A percentile compares a stretch with the other conserved stretches of the same genome.
Evolutionary conservation across 495 filamentous ascomycete species (phyloP).

Genomic region (Tuber melanosporum): DNA sequence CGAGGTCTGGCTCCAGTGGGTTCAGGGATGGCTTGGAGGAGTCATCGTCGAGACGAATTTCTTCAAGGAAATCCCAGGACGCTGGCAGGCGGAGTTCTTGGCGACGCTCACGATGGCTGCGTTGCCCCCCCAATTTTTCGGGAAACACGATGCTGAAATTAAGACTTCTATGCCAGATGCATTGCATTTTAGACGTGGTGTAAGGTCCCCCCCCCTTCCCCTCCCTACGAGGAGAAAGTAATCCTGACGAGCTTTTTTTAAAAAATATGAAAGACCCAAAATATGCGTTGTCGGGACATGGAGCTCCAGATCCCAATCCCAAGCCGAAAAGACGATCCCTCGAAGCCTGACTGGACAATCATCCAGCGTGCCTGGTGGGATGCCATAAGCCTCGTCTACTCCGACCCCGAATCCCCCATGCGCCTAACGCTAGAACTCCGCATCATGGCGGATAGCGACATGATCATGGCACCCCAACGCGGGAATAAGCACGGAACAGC

Average conservation of each 20-base stretch:
- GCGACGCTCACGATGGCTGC: slow-evolving; percentile 44
- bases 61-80: slow-evolving; percentile 44
- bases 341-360: slow-evolving; percentile 46
- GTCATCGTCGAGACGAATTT: slow-evolving; percentile 41
- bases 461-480: slow-evolving; percentile 50
- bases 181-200: slow-evolving; percentile 50
- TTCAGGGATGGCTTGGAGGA: slow-evolving; percentile 44
- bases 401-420: slow-evolving; percentile 46
- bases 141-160: slow-evolving; percentile 30
- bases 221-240: neutral
- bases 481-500: slow-evolving; percentile 48
- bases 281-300: slow-evolving; percentile 48
- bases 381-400: slow-evolving; percentile 47
- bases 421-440: slow-evolving; percentile 51
- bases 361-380: slow-evolving; percentile 53
- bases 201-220: slow-evolving; percentile 10
- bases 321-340: slow-evolving; percentile 36
- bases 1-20: slow-evolving; percentile 46
- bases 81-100: slow-evolving; percentile 42
- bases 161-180: slow-evolving; percentile 49
- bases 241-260: neutral
- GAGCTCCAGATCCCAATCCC: slow-evolving; percentile 50
- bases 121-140: slow-evolving; percentile 43
- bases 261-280: slow-evolving; percentile 44
- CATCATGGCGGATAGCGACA: slow-evolving; percentile 48